A percentile compares a stretch with the other conserved stretches of the same genome.
These are phyloP conservation scores for Castanea sativa DNA, from an alignment of 306 rosid species.

Conservation along the genomic window DNA sequence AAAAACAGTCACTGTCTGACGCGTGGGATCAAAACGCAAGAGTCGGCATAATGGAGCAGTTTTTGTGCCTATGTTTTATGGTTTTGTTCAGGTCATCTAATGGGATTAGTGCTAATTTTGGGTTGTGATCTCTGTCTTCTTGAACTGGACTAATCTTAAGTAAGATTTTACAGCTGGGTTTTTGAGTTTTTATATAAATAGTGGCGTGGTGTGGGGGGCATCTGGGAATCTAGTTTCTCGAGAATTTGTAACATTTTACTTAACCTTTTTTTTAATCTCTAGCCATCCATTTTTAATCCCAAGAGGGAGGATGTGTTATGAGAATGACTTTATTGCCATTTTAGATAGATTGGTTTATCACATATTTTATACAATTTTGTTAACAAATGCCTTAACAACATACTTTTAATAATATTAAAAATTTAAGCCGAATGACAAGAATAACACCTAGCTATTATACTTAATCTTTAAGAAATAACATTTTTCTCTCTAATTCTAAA, in stretches of 20 bases:
- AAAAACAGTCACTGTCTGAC: constrained; percentile 22
- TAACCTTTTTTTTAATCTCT: no score
- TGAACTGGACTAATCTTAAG: constrained; percentile 28
- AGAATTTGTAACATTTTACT: neutral
- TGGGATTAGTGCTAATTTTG: constrained; percentile 17
- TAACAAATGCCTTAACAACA: no score
- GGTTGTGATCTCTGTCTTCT: neutral
- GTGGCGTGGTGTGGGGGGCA: constrained; percentile 13
- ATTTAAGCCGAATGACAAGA: no score
- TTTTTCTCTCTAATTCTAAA: no score
- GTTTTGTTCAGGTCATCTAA: constrained; percentile 31
- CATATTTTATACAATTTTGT: no score
- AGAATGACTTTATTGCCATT: no score
- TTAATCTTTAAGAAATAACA: no score
- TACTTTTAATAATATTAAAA: no score
- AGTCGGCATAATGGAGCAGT: constrained; percentile 40
- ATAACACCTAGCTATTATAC: no score
- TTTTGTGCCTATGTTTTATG: constrained; percentile 10
- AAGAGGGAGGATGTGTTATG: no score
- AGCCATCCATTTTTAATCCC: no score
- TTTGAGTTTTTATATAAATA: constrained; percentile 19
- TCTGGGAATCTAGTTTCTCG: constrained; percentile 3
- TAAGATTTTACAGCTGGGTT: constrained; percentile 45
- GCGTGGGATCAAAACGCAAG: constrained; percentile 47
- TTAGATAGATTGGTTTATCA: no score